Conservation (phyloP, 352 stramenopile genomes). For the Globisporangium nunn region DNA sequence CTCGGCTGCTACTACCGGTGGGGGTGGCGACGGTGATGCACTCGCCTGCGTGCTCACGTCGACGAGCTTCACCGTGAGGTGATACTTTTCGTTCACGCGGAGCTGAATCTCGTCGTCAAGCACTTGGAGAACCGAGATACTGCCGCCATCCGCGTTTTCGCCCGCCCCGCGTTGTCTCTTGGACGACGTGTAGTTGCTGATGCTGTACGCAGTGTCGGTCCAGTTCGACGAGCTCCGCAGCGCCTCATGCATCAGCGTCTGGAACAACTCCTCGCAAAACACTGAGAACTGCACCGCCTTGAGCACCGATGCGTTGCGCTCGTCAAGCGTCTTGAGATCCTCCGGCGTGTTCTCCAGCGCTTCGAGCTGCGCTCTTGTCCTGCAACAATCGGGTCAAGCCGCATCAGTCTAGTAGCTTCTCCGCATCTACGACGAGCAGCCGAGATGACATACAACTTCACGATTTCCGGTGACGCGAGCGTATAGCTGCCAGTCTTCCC, state of each 20-base stretch:
- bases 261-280: conserved; percentile 83
- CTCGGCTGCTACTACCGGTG: not conserved
- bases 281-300: conserved; percentile 82
- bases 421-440: too few species aligned
- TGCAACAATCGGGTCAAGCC: conserved; percentile 11
- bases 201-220: conserved; percentile 61
- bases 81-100: conserved; percentile 66
- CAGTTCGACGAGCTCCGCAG: conserved; percentile 57
- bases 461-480: conserved; percentile 30
- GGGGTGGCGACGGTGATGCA: not conserved
- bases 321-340: conserved; percentile 51
- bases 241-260: conserved; percentile 77
- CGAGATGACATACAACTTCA: conserved; percentile 29
- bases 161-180: conserved; percentile 36
- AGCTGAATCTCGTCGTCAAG: conserved; percentile 79
- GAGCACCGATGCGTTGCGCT: conserved; percentile 63
- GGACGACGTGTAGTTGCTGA: conserved; percentile 39
- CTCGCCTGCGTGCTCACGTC: conserved; percentile 40
- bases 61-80: conserved; percentile 64
- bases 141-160: conserved; percentile 27
- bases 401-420: not conserved
- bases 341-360: conserved; percentile 51
- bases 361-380: conserved; percentile 50
- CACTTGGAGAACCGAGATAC: conserved; percentile 67
- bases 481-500: conserved; percentile 30